Base-by-base conservation (phyloP, 2,329 filamentous ascomycete species). In the Penicillium sp. region DNA sequence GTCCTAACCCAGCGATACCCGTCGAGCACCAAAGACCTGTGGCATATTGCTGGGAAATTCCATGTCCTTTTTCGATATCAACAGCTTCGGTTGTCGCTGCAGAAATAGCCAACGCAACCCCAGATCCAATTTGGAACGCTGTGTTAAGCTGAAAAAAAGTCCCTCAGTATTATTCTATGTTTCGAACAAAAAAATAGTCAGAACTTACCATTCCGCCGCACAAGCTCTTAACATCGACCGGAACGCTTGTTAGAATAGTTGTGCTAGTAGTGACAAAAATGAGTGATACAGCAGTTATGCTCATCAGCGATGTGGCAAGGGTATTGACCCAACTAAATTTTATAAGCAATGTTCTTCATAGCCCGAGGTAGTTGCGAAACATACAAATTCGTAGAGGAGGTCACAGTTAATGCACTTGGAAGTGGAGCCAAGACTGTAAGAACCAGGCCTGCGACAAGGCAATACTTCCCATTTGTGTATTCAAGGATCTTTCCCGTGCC, bases 221-320 rank as follows among this genome's bases (percentile, higher is more conserved):
- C 2, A 76, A 56, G 34, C 70, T 74, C 59, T 77, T 77, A 10
- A 75, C 74, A 24, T 75, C 71, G 7, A 72, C 64, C 0, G 75
- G 75, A 1, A 77, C 75, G 31, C 68, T 75, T 0, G 69, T 69
- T 14, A 78, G 47, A 4, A 77, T 68, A 3, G 74, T 68, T 1
- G 75, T 75, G n/a, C 72, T 77, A 5, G 75, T 75, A 1, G 74
- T 75, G 23, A 75, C 72, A 50, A 76, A 78, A 4, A 75, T 73
- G 14, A 77, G 70, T 0, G 72, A 75, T 5, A 76, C 70, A 3
- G 73, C 74, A 0, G 70, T 66, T 5, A 78, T 74, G 37, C 75
- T 73, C 42, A 78, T 68, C 1, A 77, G 61, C 0, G 70, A 72
- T 11, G 74, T 72, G 2, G 70, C 72, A 31, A 77, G 69, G 19